phyloP scores from a whole-genome alignment of 805 yeast genomes.

The Candida fluviatilis region DNA sequence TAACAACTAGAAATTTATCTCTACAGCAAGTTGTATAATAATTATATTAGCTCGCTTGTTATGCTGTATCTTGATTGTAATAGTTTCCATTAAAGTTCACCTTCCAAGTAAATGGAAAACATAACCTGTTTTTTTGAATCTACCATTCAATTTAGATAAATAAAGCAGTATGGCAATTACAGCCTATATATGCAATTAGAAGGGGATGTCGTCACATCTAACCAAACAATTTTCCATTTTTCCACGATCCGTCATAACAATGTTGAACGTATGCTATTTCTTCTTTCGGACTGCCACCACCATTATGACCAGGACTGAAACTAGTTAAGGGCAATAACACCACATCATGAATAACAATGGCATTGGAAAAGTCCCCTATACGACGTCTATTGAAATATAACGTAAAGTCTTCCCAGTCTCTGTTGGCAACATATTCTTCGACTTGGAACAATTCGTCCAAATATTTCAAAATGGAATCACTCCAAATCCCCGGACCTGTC shows the following conservation, averaged over 20 bases:
- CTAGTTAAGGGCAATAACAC: slow-evolving; percentile 68
- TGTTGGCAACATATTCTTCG: slow-evolving; percentile 15
- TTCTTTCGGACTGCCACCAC: slow-evolving; percentile 60
- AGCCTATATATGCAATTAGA: too few relatives aligned
- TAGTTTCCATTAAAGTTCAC: too few relatives aligned
- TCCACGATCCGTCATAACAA: slow-evolving; percentile 67
- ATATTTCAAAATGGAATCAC: slow-evolving; percentile 79
- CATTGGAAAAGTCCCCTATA: slow-evolving; percentile 54
- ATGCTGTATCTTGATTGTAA: too few relatives aligned
- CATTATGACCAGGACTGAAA: slow-evolving; percentile 81
- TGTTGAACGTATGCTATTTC: slow-evolving; percentile 86
- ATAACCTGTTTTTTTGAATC: too few relatives aligned
- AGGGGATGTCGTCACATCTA: too few relatives aligned
- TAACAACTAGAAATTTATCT: too few relatives aligned
- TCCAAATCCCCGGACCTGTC: slow-evolving; percentile 97
- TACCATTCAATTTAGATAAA: too few relatives aligned
- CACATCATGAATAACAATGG: slow-evolving; percentile 61
- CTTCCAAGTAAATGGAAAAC: too few relatives aligned
- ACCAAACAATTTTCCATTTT: slow-evolving; percentile 19
- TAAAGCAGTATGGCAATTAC: too few relatives aligned
- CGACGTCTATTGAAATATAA: slow-evolving; percentile 43
- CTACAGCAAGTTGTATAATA: too few relatives aligned
- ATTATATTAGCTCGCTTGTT: too few relatives aligned
- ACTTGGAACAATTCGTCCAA: slow-evolving; percentile 35
- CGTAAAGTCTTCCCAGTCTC: slow-evolving; percentile 21